Evolutionary conservation across 306 rosid species (phyloP), one percentile per base, ranked within the genome.

Genomic region (Acmispon strigosus): DNA sequence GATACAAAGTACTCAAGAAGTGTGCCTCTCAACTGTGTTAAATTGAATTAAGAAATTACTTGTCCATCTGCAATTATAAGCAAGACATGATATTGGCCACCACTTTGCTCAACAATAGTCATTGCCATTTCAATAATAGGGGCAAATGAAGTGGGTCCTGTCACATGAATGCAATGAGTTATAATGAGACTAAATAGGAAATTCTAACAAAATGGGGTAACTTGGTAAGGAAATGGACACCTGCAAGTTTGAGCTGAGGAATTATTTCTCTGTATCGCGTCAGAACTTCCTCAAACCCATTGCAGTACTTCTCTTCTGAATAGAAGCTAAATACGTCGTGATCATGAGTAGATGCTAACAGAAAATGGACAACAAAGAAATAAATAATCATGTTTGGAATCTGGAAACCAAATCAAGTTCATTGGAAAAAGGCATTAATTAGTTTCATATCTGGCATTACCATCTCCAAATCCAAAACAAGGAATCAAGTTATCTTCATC

Each of bases 401-500:
- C 1, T 60, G 55, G 41, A 47, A 61, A 41, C 16, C 29, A 11
- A 52, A 74, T 51, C 74, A 49, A 10, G 59, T 65, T 75, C 32
- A 41, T 37, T 17, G 56, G 14, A 6, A 53, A 76, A 66, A 62
- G 50, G 37, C n/a, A 47, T 5, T 32, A 32, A 0, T 32, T 72
- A 72, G 39, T 36, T 19, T 22, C 36, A 19, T 22, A 55, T 76
- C 24, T 6, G 41, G 36, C 43, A 58, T 78, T 86, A 91, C 96
- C 96, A 71, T 91, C 96, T 80, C 96, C 97, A 15, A 91, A 91
- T 67, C 97, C 96, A 78, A 62, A 91, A 62, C 97, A 91, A 9
- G 97, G 97, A 84, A 91, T 88, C 75, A 88, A 80, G 82, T 91
- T 91, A 70, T 91, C 96, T 52, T 91, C 97, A 18, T 91, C 97